Base-by-base conservation (phyloP, 257 asterid species). In the Primulina huaijiensis region DNA sequence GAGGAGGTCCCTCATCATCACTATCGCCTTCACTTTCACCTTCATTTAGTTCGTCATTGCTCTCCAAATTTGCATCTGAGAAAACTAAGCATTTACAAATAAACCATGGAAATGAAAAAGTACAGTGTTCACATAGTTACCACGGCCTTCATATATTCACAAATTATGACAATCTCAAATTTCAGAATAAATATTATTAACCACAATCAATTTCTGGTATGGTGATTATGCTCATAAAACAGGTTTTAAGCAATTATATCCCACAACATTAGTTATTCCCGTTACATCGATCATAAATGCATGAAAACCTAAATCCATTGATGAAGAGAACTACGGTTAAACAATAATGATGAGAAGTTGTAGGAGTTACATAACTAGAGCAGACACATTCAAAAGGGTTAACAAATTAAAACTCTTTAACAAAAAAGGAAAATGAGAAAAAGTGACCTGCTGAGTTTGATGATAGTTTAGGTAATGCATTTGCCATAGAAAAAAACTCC, bases 1-100 rank as follows among this genome's bases (percentile, higher is more conserved):
- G 96, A 29, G 91, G 93, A 35, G 91, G 91, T 50, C 92, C 90
- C 20, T 82, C 89, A 69, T 85, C 82, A 52, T 81, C 78, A n/a
- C 75, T 80, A 52, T 81, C 80, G n/a, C 71, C 75, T 62, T 64
- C 75, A 71, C 9, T 35, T 35, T 70, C 67, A 38, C 21, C 43
- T 61, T 67, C 74, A 58, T 27, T 79, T 60, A 80, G 70, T 30
- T 84, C 87, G 59, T 70, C 85, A 34, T 78, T 69, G 74, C 67
- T 74, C 82, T 78, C 87, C 64, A 27, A 69, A 72, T 77, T 74
- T 67, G 29, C 38, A 79, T 74, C 88, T 74, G 85, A 72, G 55
- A 72, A 68, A 59, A 46, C 78, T 21, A 66, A 77, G 61, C 62
- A 52, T 56, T 11, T 64, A 23, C 25, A 23, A 23, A 23, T 23